Conservation (phyloP, 176 grass and related monocot genomes). For the Rhynchospora pubera region DNA sequence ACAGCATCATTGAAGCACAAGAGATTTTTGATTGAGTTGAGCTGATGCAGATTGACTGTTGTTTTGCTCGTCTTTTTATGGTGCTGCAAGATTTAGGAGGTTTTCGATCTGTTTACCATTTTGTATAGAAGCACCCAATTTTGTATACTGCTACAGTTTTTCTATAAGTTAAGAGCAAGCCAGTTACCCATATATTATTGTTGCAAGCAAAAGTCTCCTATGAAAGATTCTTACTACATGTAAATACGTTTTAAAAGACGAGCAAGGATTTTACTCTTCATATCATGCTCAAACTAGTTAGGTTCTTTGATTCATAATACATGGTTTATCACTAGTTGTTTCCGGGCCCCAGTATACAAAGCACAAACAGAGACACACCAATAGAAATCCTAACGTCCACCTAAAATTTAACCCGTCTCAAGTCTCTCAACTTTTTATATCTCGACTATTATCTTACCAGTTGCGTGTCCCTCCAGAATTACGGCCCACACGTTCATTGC, state of each 20-base stretch:
- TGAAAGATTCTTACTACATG: not conserved
- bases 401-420: not conserved
- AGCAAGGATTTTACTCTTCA: not conserved
- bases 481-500: constrained; percentile 40
- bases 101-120: not conserved
- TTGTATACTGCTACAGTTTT: not conserved
- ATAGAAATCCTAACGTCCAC: no score
- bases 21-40: constrained; percentile 71
- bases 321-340: no score
- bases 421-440: constrained; percentile 1
- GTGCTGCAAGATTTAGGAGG: not conserved
- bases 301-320: not conserved
- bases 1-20: constrained; percentile 96
- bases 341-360: no score
- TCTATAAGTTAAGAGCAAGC: not conserved
- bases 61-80: not conserved
- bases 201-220: not conserved
- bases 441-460: constrained; percentile 59
- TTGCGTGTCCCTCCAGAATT: constrained; percentile 64
- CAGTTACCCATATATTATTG: not conserved
- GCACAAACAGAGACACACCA: no score
- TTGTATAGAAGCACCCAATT: not conserved
- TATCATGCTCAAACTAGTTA: not conserved
- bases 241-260: not conserved
- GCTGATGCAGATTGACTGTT: not conserved